phyloP scores from a whole-genome alignment of 495 filamentous ascomycete species.

The Viridothelium virens region DNA sequence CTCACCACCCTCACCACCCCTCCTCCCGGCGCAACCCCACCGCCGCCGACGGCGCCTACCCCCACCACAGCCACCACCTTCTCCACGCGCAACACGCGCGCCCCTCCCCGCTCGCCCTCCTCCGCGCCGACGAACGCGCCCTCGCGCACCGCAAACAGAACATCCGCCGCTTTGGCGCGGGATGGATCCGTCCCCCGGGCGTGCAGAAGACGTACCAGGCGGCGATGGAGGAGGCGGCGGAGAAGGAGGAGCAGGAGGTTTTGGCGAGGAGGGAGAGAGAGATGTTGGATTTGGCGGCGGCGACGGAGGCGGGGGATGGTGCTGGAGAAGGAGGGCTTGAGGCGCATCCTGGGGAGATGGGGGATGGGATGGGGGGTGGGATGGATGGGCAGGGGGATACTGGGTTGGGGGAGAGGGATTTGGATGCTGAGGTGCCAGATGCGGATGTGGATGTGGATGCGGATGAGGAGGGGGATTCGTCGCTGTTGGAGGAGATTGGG shows the following conservation, averaged over 20 bases:
- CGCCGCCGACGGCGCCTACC: constrained; percentile 20
- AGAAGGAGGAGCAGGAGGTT: constrained; percentile 37
- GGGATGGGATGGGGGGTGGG: constrained; percentile 13
- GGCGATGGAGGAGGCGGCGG: constrained; percentile 36
- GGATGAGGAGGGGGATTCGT: constrained; percentile 21
- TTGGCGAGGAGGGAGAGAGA: constrained; percentile 30
- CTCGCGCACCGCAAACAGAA: constrained; percentile 36
- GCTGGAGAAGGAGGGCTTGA: constrained; percentile 15
- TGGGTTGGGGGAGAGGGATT: constrained; percentile 36
- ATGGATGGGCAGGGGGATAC: constrained; percentile 18
- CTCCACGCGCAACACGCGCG: constrained; percentile 8
- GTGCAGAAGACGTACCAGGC: constrained; percentile 41
- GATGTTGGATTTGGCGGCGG: constrained; percentile 29
- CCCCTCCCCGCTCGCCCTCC: constrained; percentile 21
- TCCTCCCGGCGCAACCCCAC: constrained; percentile 6
- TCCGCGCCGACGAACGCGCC: constrained; percentile 33
- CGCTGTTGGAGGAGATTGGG: constrained; percentile 33
- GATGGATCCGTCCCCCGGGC: constrained; percentile 40
- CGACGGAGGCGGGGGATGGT: constrained; percentile 19
- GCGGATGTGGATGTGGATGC: constrained; percentile 53
- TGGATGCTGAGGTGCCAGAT: constrained; percentile 63
- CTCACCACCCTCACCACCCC: constrained; percentile 12
- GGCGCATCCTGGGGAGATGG: background rate
- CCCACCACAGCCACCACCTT: constrained; percentile 1
- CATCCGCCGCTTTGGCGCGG: constrained; percentile 36